Evolutionary conservation across 1,139 yeast species (phyloP).

Genomic region (Hansenula sp.): DNA sequence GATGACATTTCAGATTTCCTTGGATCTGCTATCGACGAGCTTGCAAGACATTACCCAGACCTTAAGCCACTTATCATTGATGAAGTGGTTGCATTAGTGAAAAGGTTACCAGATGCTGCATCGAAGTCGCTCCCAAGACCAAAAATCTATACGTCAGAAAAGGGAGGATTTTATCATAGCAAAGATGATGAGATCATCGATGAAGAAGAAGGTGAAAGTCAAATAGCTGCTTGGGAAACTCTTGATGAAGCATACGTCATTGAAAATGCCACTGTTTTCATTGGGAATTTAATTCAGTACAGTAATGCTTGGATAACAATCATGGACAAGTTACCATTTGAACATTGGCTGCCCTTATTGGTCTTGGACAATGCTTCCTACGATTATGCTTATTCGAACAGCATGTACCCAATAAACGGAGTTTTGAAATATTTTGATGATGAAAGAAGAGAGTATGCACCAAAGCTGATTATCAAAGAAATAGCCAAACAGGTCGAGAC

Average conservation of each 20-base stretch:
- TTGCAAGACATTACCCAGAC: constrained; percentile 78
- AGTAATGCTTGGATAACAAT: constrained; percentile 39
- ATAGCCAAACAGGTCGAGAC: constrained; percentile 27
- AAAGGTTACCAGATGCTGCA: constrained; percentile 39
- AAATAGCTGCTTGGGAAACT: constrained; percentile 51
- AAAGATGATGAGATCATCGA: constrained; percentile 35
- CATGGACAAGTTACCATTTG: constrained; percentile 36
- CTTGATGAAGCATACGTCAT: constrained; percentile 37
- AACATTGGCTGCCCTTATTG: constrained; percentile 37
- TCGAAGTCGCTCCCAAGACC: constrained; percentile 32
- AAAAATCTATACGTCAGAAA: constrained; percentile 38
- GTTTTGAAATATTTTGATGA: constrained; percentile 54
- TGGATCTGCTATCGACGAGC: constrained; percentile 74
- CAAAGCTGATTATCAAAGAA: constrained; percentile 27
- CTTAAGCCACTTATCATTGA: constrained; percentile 56
- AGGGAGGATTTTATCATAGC: constrained; percentile 39
- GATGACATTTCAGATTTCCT: constrained; percentile 49
- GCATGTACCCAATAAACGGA: constrained; percentile 48
- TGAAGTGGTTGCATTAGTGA: constrained; percentile 45
- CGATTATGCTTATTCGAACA: constrained; percentile 55
- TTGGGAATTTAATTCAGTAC: constrained; percentile 39
- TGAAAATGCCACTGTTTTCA: constrained; percentile 44
- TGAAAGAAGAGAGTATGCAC: constrained; percentile 47
- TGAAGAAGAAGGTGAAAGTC: constrained; percentile 33
- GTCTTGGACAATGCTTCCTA: constrained; percentile 49